Conservation (phyloP, 2,329 filamentous ascomycete species). For the Phialophora verrucosa region DNA sequence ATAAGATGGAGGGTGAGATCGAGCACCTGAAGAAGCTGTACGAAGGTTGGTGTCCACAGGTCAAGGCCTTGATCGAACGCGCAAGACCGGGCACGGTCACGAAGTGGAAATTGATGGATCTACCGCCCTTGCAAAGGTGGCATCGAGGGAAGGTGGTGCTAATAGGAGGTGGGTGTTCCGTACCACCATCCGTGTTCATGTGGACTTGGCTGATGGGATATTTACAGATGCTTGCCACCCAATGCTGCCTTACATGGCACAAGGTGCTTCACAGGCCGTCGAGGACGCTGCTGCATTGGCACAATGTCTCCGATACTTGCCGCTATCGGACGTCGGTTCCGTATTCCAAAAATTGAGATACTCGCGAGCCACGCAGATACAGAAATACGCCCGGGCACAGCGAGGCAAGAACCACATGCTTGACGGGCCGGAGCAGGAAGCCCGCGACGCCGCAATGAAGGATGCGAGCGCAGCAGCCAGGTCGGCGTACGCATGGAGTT, state of each 20-base stretch:
- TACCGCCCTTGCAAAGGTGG: constrained; percentile 6
- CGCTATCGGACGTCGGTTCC: constrained; percentile 4
- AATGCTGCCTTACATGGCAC: background rate
- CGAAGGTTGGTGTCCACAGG: constrained; percentile 8
- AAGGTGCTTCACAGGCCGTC: constrained; percentile 4
- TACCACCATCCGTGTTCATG: background rate
- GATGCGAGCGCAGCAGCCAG: constrained; percentile 1
- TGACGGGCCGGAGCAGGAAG: constrained; percentile 11
- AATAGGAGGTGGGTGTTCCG: constrained; percentile 4
- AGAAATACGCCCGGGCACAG: constrained; percentile 12
- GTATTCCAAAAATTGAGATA: constrained; percentile 7
- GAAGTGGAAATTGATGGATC: constrained; percentile 15
- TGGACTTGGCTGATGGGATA: background rate
- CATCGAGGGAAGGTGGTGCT: constrained; percentile 11
- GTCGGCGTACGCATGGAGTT: constrained; percentile 8
- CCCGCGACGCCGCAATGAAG: constrained; percentile 11
- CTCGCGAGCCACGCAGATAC: constrained; percentile 11
- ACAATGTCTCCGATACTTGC: constrained; percentile 2
- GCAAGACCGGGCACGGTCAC: constrained; percentile 12
- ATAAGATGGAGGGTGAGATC: constrained; percentile 17
- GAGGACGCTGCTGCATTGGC: constrained; percentile 11
- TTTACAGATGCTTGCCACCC: constrained; percentile 9
- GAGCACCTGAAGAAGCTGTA: constrained; percentile 11
- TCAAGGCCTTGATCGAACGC: constrained; percentile 10
- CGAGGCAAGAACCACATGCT: constrained; percentile 14